phyloP scores from a whole-genome alignment of 768 basidiomycete genomes.

The Suillus plorans region DNA sequence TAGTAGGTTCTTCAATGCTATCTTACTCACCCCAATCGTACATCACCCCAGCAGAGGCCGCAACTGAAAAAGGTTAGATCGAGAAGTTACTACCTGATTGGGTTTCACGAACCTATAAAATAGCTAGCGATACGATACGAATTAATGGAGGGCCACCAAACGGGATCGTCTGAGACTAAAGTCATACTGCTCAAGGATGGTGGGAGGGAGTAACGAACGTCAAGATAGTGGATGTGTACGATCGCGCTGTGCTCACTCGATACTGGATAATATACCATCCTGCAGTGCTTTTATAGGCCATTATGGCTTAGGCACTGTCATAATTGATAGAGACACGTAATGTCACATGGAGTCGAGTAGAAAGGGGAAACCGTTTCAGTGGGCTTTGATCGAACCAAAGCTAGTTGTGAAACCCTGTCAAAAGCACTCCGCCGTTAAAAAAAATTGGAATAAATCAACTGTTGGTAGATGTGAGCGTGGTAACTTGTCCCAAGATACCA shows the following conservation, averaged over 20 bases:
- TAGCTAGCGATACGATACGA: not conserved
- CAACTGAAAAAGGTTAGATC: not conserved
- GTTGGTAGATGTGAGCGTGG: not conserved
- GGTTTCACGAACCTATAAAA: not conserved
- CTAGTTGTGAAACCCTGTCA: not conserved
- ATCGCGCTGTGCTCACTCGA: not conserved
- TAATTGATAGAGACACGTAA: not conserved
- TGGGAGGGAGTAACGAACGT: not conserved
- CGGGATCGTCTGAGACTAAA: not conserved
- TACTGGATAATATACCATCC: not conserved
- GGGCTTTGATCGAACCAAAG: not conserved
- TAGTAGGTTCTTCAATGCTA: too few species aligned
- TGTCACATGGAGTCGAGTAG: not conserved
- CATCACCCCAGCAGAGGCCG: not conserved
- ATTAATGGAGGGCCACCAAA: not conserved
- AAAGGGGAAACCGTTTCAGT: not conserved
- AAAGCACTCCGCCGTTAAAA: not conserved
- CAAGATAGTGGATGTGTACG: not conserved
- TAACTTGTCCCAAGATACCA: not conserved
- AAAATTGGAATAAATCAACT: not conserved
- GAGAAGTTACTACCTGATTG: not conserved
- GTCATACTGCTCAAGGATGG: not conserved
- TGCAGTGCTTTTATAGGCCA: not conserved
- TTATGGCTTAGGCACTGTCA: not conserved
- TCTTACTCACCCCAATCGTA: not conserved